Evolutionary conservation across 2,329 filamentous ascomycete species (phyloP).

Genomic region (Aureobasidium sp.): DNA sequence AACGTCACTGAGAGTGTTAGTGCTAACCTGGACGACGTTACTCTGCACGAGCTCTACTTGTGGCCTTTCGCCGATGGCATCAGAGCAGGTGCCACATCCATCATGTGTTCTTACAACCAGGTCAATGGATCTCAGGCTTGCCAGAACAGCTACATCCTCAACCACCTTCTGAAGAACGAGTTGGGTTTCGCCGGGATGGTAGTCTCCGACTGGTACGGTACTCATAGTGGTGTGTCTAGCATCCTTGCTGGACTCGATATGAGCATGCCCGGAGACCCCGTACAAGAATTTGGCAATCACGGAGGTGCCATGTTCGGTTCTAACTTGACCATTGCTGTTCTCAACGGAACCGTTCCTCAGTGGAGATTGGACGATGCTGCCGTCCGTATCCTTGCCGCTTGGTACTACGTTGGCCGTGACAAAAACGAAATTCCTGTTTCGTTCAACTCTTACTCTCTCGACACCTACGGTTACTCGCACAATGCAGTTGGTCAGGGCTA

Average conservation of each 20-base stretch:
- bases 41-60: constrained; percentile 41
- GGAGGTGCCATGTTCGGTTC: constrained; percentile 19
- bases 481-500: constrained; percentile 50
- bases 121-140: constrained; percentile 65
- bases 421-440: constrained; percentile 36
- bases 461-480: constrained; percentile 60
- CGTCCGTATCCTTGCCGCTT: constrained; percentile 37
- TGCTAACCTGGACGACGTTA: constrained; percentile 56
- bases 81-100: constrained; percentile 45
- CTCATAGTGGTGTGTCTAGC: constrained; percentile 52
- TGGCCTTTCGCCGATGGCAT: constrained; percentile 59
- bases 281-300: constrained; percentile 17
- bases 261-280: constrained; percentile 50
- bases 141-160: constrained; percentile 54
- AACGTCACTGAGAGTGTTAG: constrained; percentile 46
- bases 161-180: constrained; percentile 60
- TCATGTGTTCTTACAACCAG: constrained; percentile 57
- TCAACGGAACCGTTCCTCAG: constrained; percentile 24
- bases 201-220: constrained; percentile 59
- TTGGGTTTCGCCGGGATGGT: constrained; percentile 60
- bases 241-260: constrained; percentile 55
- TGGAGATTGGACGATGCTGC: constrained; percentile 35
- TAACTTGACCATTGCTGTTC: constrained; percentile 21
- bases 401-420: constrained; percentile 43
- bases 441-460: constrained; percentile 39